Conservation (phyloP, 768 basidiomycete genomes). For the Lanmaoa rubissima region DNA sequence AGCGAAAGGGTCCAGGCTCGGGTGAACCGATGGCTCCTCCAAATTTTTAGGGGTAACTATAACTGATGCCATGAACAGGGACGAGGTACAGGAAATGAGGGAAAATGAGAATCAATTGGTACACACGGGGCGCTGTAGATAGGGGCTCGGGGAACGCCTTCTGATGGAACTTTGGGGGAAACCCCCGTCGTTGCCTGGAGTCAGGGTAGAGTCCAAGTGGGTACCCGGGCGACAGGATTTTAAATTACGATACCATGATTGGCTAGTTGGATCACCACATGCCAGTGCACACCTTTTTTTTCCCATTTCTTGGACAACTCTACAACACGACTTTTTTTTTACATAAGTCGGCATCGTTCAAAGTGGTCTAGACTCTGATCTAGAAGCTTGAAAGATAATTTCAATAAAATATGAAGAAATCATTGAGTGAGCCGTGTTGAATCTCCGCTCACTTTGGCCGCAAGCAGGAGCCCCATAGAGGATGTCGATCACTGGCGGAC, state of each 20-base stretch:
- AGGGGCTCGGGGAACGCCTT: background rate
- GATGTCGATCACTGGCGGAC: background rate
- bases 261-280: no score
- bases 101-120: background rate
- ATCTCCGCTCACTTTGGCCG: background rate
- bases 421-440: background rate
- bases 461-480: background rate
- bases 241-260: no score
- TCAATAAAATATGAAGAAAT: background rate
- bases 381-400: background rate
- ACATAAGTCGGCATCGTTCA: background rate
- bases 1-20: background rate
- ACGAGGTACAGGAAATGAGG: background rate
- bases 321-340: background rate
- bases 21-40: background rate
- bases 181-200: no score
- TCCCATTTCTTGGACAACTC: background rate
- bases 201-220: no score
- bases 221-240: no score
- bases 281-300: background rate
- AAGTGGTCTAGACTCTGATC: background rate
- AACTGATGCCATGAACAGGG: no score
- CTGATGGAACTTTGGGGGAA: background rate
- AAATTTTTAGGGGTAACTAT: no score
- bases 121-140: background rate